Conservation (phyloP, 1,139 yeast genomes). For the Debaryomyces subglobosus region DNA sequence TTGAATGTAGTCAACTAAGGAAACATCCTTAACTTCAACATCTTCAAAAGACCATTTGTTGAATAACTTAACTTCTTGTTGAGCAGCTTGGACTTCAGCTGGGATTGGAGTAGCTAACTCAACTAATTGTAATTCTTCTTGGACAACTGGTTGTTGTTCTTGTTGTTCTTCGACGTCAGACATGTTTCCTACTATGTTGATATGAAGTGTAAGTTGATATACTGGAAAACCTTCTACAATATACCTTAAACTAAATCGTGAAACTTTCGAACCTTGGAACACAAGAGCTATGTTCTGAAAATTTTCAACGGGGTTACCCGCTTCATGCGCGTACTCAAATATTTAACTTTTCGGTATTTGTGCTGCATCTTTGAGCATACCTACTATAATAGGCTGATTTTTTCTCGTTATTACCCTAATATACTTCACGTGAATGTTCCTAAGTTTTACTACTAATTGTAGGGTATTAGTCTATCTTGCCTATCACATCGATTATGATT, state of each 20-base stretch:
- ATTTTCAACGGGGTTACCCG: constrained; percentile 17
- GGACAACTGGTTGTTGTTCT: constrained; percentile 55
- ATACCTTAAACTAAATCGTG: constrained; percentile 8
- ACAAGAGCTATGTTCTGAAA: constrained; percentile 11
- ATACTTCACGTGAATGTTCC: constrained; percentile 11
- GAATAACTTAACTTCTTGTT: constrained; percentile 95
- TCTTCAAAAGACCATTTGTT: constrained; percentile 99
- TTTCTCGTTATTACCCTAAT: constrained; percentile 13
- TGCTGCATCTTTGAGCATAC: constrained; percentile 14
- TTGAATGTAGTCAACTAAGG: constrained; percentile 98
- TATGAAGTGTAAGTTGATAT: constrained; percentile 8
- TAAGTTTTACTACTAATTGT: background rate
- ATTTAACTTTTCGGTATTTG: constrained; percentile 7
- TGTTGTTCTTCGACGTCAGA: constrained; percentile 57
- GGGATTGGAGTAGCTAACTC: constrained; percentile 95
- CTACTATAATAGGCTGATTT: constrained; percentile 11
- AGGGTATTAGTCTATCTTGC: background rate
- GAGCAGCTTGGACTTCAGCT: constrained; percentile 95
- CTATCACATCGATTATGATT: background rate
- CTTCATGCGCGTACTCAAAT: constrained; percentile 10
- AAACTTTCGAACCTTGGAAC: constrained; percentile 7
- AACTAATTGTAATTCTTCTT: constrained; percentile 78
- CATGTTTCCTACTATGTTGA: constrained; percentile 30
- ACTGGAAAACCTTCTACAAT: constrained; percentile 2
- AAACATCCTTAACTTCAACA: constrained; percentile 96